phyloP scores from a whole-genome alignment of 75 land plant species.

The Pinus tabuliformis region DNA sequence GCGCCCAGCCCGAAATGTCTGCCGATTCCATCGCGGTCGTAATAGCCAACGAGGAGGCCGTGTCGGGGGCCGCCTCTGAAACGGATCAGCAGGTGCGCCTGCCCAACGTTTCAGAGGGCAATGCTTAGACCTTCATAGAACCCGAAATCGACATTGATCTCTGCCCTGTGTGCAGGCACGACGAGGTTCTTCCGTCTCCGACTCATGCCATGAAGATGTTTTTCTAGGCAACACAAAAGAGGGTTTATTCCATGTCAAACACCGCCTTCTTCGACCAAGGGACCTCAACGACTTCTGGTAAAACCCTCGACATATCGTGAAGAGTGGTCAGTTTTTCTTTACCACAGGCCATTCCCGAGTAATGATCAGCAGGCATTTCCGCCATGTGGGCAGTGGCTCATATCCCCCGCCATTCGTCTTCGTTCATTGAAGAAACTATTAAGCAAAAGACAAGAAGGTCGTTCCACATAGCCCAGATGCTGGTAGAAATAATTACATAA shows the following conservation, averaged over 20 bases:
- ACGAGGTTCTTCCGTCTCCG: background rate
- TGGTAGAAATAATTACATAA: background rate
- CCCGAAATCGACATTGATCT: background rate
- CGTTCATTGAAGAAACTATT: background rate
- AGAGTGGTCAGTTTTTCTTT: background rate
- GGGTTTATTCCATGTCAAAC: background rate
- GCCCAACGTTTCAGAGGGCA: too few species aligned
- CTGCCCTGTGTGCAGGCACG: background rate
- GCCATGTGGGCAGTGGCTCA: background rate
- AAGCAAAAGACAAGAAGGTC: background rate
- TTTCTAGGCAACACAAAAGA: background rate
- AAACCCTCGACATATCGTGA: background rate
- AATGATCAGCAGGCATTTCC: background rate
- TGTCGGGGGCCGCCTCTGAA: background rate
- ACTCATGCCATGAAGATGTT: background rate
- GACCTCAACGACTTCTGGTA: background rate
- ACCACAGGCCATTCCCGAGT: background rate
- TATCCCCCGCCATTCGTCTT: background rate
- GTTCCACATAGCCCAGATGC: background rate
- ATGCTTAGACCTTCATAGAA: too few species aligned
- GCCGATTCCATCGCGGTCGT: background rate
- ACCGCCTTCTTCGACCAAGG: too few species aligned
- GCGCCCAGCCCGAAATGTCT: background rate
- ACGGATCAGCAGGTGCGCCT: too few species aligned
- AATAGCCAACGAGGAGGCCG: background rate